Evolutionary conservation across 73 alveolate genomes (phyloP).

Genomic region (Tetrahymena borealis): DNA sequence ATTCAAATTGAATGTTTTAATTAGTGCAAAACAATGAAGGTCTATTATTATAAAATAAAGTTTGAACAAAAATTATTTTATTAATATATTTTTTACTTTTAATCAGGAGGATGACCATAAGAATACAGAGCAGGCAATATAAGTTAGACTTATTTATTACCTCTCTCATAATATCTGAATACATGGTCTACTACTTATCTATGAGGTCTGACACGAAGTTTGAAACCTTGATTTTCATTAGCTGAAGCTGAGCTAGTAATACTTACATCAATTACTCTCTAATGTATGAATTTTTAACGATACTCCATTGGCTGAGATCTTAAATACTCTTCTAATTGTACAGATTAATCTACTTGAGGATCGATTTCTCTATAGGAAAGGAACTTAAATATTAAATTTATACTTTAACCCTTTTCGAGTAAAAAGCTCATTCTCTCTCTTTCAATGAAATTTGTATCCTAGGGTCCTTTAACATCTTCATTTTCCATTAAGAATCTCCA

Average conservation of each 20-base stretch:
- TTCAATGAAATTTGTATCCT: not conserved
- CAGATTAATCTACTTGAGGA: not conserved
- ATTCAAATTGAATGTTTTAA: conserved; percentile 11
- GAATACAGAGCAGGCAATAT: conserved; percentile 16
- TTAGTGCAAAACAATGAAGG: conserved; percentile 19
- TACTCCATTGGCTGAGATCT: not conserved
- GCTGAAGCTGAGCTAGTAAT: not conserved
- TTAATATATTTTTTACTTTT: too few species aligned
- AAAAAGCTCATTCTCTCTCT: not conserved
- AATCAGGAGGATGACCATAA: not conserved
- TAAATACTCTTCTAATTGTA: not conserved
- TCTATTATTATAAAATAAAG: too few species aligned
- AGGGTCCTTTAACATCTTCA: not conserved
- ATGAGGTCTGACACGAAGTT: conserved; percentile 22
- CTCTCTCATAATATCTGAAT: conserved; percentile 42
- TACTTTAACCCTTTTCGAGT: not conserved
- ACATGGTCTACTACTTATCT: conserved; percentile 29
- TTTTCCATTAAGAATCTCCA: not conserved
- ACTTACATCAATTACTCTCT: not conserved
- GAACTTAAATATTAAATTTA: not conserved
- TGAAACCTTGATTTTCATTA: conserved; percentile 30
- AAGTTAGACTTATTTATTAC: conserved; percentile 23
- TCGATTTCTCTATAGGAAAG: not conserved
- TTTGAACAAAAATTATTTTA: too few species aligned
- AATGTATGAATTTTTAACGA: not conserved